Percentiles rank a stretch among this genome's conserved stretches.
These are phyloP conservation scores for Fusarium sp. DNA, from an alignment of 2,329 filamentous ascomycete genomes.

Conservation along the genomic window DNA sequence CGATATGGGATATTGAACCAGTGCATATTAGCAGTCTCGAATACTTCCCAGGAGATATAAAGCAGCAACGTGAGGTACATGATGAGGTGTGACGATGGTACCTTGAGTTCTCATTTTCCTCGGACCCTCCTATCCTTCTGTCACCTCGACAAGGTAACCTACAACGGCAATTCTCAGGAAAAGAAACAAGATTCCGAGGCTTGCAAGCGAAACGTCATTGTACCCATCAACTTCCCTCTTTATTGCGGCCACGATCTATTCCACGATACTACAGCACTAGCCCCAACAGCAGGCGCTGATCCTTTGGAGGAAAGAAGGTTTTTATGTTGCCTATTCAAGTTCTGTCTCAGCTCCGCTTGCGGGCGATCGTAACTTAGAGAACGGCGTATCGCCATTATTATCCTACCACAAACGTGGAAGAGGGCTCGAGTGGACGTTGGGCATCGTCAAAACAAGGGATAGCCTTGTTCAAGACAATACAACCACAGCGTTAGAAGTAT, in stretches of 20 bases:
- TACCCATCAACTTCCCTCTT: constrained; percentile 5
- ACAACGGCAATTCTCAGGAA: constrained; percentile 28
- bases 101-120: constrained; percentile 31
- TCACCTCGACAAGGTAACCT: constrained; percentile 34
- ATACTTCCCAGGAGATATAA: constrained; percentile 47
- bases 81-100: constrained; percentile 34
- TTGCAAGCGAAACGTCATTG: constrained; percentile 34
- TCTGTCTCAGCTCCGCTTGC: constrained; percentile 30
- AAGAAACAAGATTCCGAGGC: constrained; percentile 16
- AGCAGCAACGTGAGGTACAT: constrained; percentile 37
- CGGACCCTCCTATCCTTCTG: constrained; percentile 23
- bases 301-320: constrained; percentile 27
- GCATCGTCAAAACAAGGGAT: constrained; percentile 48
- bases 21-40: constrained; percentile 37
- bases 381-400: constrained; percentile 36
- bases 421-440: constrained; percentile 40
- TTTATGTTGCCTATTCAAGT: constrained; percentile 35
- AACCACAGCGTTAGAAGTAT: constrained; percentile 29
- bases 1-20: constrained; percentile 36
- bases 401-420: constrained; percentile 30
- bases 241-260: constrained; percentile 13
- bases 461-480: constrained; percentile 46
- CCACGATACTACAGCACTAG: constrained; percentile 20
- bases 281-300: constrained; percentile 30
- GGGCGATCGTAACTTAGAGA: constrained; percentile 47